Conservation (phyloP, 441 rosid species). For the Codiaeum variegatum region DNA sequence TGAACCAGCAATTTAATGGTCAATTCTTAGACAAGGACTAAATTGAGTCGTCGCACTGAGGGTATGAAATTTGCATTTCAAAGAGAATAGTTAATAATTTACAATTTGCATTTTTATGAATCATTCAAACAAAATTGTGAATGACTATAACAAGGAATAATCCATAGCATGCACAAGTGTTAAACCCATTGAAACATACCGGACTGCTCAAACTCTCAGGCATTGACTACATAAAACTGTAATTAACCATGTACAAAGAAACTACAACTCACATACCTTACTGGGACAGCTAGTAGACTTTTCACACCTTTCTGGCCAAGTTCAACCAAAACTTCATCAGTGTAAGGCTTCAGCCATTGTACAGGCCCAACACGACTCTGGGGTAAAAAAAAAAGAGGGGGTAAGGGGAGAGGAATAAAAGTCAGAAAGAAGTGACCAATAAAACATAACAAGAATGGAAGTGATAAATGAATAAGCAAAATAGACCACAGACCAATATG, state of each 20-base stretch:
- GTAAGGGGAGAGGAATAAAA: neutral
- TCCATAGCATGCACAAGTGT: neutral
- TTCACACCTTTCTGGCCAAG: slow-evolving; percentile 93
- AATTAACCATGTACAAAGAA: neutral
- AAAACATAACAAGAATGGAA: neutral
- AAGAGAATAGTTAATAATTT: neutral
- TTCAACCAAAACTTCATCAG: slow-evolving; percentile 89
- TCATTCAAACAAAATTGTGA: neutral
- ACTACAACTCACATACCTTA: slow-evolving; percentile 46
- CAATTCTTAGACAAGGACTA: neutral
- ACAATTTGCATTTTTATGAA: neutral
- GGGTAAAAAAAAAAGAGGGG: neutral
- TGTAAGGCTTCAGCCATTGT: slow-evolving; percentile 92
- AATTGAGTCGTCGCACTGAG: neutral
- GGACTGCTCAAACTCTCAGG: neutral
- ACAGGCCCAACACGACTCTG: slow-evolving; percentile 99
- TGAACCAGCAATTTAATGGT: neutral
- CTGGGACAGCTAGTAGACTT: slow-evolving; percentile 89
- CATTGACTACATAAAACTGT: neutral
- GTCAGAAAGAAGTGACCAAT: neutral
- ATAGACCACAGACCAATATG: neutral
- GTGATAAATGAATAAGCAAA: neutral
- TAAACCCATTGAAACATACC: neutral
- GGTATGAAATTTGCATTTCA: neutral
- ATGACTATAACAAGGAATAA: neutral